Conservation (phyloP, 352 stramenopile genomes). For the Globisporangium barbulae region DNA sequence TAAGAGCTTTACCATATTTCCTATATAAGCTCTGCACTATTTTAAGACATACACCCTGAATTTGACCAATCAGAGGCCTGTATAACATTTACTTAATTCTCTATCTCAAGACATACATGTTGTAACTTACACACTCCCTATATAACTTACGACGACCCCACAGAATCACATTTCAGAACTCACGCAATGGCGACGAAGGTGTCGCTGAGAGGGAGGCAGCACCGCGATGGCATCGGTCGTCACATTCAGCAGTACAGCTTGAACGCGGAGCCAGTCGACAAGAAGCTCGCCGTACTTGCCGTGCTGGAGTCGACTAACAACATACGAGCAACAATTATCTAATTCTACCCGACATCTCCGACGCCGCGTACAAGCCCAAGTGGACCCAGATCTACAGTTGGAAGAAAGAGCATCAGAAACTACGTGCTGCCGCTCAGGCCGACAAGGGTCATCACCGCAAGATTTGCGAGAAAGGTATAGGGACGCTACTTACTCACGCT, state of each 20-base stretch:
- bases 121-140: slow-evolving; percentile 4
- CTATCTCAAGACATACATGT: neutral
- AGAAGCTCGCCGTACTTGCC: neutral
- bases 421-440: neutral
- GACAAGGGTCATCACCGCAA: neutral
- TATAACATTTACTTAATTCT: no score
- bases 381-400: neutral
- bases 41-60: no score
- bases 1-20: no score
- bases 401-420: neutral
- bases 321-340: neutral
- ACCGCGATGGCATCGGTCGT: neutral
- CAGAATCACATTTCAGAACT: no score
- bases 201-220: no score
- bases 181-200: slow-evolving; percentile 16
- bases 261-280: neutral
- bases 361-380: neutral
- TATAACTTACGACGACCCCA: slow-evolving; percentile 10
- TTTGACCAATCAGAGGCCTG: no score
- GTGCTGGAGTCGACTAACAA: neutral
- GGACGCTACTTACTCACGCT: neutral
- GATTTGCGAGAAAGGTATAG: neutral
- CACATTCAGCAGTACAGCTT: slow-evolving; percentile 1
- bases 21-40: no score
- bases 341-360: neutral